Evolutionary conservation across 305 asterid species (phyloP), one percentile per base, ranked within the genome.

Genomic region (Solanum hybrid): DNA sequence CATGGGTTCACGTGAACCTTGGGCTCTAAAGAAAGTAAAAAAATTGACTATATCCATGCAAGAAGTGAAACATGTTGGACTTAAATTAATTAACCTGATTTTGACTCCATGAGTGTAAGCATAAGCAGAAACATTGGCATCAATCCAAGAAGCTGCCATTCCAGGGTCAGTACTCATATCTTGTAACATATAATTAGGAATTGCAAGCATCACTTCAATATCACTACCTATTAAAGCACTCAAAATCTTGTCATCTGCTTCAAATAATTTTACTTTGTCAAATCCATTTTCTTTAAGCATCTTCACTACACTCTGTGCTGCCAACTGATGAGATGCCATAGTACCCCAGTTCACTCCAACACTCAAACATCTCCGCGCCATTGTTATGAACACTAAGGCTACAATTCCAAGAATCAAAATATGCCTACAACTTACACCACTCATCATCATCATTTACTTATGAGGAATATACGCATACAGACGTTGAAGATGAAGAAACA

Each of bases 271-370:
- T 92, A 97, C 99, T 89, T 92, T 95, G 2, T 93, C 90, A 86
- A 96, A 95, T 0, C 97, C 98, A 90, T 96, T 97, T 38, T 93
- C 96, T 89, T 91, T 93, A 71, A 97, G 89, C 98, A 94, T 95
- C 42, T 93, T 90, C 11, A 95, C 98, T 6, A 97, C 98, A 77
- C 87, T 94, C 87, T 78, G 66, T 0, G 99, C 92, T 3, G 96
- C 90, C 75, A 96, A 77, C 60, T 89, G 95, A 87, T 95, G 97
- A 2, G 96, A 90, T 4, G 98, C 91, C 95, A 94, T 94, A 13
- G 98, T 95, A 7, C 98, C 98, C 97, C 98, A 95, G 27, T 95
- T 95, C 86, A 95, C 95, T 38, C 98, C 97, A 35, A 95, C 91
- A 29, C 95, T 85, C 34, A 51, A 91, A 45, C 88, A 89, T 85